Percentiles rank a stretch among this genome's conserved stretches.
phyloP scores from a whole-genome alignment of 2,329 filamentous ascomycete genomes.

The Zopfia rhizophila region DNA sequence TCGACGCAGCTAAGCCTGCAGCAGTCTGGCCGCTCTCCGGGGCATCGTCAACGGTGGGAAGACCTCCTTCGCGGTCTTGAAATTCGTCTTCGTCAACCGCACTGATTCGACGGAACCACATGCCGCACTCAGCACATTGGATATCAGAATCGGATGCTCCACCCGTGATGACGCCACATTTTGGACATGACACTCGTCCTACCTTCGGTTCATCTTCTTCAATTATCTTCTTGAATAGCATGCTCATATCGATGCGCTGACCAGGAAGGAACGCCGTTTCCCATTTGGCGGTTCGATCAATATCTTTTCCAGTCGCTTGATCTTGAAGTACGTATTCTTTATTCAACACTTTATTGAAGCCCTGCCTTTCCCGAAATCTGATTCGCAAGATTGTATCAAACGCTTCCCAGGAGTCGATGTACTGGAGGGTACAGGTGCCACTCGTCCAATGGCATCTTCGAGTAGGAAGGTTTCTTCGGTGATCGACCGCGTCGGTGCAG shows the following conservation, averaged over 20 bases:
- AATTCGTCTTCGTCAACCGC: constrained; percentile 14
- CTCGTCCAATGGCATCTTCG: constrained; percentile 27
- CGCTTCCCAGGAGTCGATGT: constrained; percentile 24
- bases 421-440: constrained; percentile 27
- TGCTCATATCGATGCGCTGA: constrained; percentile 24
- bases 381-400: constrained; percentile 27
- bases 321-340: constrained; percentile 26
- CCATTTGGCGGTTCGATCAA: constrained; percentile 9
- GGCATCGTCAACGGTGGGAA: too few relatives aligned
- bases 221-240: constrained; percentile 18
- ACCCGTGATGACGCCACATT: constrained; percentile 9
- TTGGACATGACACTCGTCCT: too few relatives aligned
- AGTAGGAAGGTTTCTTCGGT: constrained; percentile 27
- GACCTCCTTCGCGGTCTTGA: too few relatives aligned
- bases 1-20: too few relatives aligned
- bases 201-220: too few relatives aligned
- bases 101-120: constrained; percentile 21
- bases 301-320: constrained; percentile 17
- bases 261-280: constrained; percentile 24
- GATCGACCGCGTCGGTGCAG: constrained; percentile 14
- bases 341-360: constrained; percentile 18
- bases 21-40: too few relatives aligned
- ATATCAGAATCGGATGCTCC: constrained; percentile 3
- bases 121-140: constrained; percentile 11
- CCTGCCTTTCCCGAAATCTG: constrained; percentile 21